Evolutionary conservation across 805 yeast genomes (phyloP).

Genomic region (Barnettozyma wickerhamii): DNA sequence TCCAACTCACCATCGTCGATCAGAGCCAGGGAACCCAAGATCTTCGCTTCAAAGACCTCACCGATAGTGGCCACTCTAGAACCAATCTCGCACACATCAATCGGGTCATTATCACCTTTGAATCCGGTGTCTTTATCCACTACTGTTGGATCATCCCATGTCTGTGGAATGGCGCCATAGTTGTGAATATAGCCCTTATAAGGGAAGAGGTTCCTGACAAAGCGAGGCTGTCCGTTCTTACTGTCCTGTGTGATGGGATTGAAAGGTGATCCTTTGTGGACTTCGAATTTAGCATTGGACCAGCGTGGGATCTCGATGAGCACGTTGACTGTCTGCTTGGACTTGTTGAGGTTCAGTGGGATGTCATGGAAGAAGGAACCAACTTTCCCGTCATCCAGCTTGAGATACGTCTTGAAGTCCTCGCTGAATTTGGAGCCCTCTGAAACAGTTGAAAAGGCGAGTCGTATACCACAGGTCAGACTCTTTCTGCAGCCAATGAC

Average conservation of each 20-base stretch:
- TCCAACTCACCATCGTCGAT: constrained; percentile 95
- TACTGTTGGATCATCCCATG: constrained; percentile 94
- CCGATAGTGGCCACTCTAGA: constrained; percentile 52
- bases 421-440: constrained; percentile 35
- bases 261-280: constrained; percentile 48
- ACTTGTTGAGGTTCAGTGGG: constrained; percentile 47
- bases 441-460: constrained; percentile 4
- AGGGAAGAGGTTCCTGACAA: constrained; percentile 76
- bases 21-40: constrained; percentile 72
- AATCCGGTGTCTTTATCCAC: constrained; percentile 37
- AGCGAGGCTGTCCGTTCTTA: constrained; percentile 71
- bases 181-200: constrained; percentile 82
- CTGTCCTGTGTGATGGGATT: constrained; percentile 82
- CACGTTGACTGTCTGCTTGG: constrained; percentile 48
- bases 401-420: constrained; percentile 42
- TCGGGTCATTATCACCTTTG: constrained; percentile 90
- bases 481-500: too few species aligned
- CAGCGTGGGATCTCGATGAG: constrained; percentile 77
- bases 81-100: constrained; percentile 85
- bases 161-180: constrained; percentile 87
- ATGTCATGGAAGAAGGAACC: constrained; percentile 56
- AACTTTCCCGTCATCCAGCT: constrained; percentile 38
- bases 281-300: constrained; percentile 82
- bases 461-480: not conserved
- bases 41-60: constrained; percentile 59